These are phyloP conservation scores for Ceratopteris richardii DNA, from an alignment of 75 land plant species.

Conservation along the genomic window DNA sequence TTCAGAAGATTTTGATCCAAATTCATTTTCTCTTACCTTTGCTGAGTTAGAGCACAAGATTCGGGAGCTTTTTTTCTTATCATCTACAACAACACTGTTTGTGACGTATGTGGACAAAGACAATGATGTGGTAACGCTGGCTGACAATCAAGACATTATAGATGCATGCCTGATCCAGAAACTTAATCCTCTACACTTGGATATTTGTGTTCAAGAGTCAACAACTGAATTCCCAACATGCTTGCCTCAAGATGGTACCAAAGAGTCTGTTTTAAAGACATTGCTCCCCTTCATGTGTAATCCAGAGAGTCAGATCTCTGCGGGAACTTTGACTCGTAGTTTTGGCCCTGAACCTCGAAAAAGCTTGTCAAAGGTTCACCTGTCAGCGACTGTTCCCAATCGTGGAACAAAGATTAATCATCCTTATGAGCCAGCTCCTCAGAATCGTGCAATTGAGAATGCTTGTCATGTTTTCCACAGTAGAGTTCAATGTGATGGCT, in stretches of 20 bases:
- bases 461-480: not conserved
- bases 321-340: not conserved
- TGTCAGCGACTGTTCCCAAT: no score
- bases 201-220: slow-evolving; percentile 14
- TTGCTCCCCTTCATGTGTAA: not conserved
- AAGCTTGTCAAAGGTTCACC: not conserved
- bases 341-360: not conserved
- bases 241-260: no score
- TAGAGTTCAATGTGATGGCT: slow-evolving; percentile 24
- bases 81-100: slow-evolving; percentile 25
- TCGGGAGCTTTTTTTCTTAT: slow-evolving; percentile 31
- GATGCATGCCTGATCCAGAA: slow-evolving; percentile 23
- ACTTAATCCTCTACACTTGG: slow-evolving; percentile 58
- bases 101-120: slow-evolving; percentile 72
- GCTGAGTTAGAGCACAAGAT: slow-evolving; percentile 39
- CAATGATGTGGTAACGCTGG: slow-evolving; percentile 3
- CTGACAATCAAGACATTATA: not conserved
- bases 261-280: no score
- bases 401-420: not conserved
- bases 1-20: not conserved
- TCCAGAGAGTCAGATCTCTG: not conserved
- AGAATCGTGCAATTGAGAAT: not conserved
- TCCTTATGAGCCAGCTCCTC: not conserved
- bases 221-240: not conserved
- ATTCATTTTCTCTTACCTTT: slow-evolving; percentile 21